These are phyloP conservation scores for Xylaria castorea DNA, from an alignment of 495 filamentous ascomycete genomes.

Conservation along the genomic window DNA sequence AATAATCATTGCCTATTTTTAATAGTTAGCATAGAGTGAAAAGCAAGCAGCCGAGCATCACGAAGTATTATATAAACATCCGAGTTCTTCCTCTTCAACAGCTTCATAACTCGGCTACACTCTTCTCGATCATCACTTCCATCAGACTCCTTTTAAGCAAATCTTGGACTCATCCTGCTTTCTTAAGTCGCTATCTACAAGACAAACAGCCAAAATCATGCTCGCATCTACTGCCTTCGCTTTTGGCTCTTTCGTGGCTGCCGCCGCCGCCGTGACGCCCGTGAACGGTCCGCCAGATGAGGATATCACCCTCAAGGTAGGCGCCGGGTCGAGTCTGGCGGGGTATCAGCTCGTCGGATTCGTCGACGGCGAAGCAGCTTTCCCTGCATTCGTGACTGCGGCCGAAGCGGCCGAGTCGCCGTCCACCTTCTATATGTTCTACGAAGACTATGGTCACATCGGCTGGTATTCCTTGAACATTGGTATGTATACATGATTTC, in stretches of 20 bases:
- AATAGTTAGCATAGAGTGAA: neutral
- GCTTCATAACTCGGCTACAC: neutral
- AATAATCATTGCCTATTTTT: neutral
- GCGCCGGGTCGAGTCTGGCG: neutral
- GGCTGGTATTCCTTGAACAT: neutral
- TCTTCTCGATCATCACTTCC: neutral
- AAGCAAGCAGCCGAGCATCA: neutral
- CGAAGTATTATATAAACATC: neutral
- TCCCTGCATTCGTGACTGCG: slow-evolving; percentile 9
- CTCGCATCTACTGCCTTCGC: neutral
- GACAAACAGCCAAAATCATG: neutral
- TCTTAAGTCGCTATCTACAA: neutral
- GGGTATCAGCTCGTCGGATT: slow-evolving; percentile 30
- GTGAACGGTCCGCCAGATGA: neutral
- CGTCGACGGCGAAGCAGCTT: slow-evolving; percentile 5
- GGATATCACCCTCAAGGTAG: neutral
- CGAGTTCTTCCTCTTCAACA: neutral
- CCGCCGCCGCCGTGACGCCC: neutral
- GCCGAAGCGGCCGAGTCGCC: neutral
- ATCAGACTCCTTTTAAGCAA: neutral
- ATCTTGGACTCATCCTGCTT: neutral
- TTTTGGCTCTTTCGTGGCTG: neutral
- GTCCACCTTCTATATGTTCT: neutral
- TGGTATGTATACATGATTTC: neutral
- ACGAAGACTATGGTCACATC: neutral